Conservation (phyloP, 306 rosid species). For the Luffa acutangula region DNA sequence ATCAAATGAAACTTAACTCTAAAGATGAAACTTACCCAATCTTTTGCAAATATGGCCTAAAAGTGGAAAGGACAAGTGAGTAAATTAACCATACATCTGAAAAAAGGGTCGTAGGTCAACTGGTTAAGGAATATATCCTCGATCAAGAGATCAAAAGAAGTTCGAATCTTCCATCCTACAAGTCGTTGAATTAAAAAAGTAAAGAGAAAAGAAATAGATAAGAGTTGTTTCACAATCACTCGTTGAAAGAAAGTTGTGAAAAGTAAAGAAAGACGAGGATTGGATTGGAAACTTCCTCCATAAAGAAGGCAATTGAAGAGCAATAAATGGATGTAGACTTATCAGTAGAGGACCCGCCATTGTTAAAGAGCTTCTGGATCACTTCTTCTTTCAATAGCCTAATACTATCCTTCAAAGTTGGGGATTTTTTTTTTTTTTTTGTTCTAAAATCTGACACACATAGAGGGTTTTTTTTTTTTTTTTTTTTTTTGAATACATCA, state of each 20-base stretch:
- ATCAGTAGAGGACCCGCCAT: neutral
- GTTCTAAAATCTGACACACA: neutral
- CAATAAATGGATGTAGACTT: neutral
- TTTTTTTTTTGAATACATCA: too few species aligned
- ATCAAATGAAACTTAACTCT: neutral
- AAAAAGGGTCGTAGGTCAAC: too few species aligned
- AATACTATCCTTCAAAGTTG: too few species aligned
- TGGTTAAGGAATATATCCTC: too few species aligned
- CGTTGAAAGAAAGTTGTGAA: too few species aligned
- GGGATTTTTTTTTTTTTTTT: too few species aligned
- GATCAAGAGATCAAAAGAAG: too few species aligned
- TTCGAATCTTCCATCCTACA: too few species aligned
- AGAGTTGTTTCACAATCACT: neutral
- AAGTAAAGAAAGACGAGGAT: neutral
- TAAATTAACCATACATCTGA: too few species aligned
- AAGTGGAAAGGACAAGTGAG: neutral
- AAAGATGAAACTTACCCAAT: neutral
- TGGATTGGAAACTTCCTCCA: too few species aligned
- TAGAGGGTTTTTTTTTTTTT: neutral
- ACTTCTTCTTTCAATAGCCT: neutral
- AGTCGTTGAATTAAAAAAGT: too few species aligned
- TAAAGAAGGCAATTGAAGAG: neutral
- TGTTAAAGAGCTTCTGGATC: neutral
- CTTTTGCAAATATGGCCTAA: neutral
- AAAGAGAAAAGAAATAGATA: neutral